These are phyloP conservation scores for Acanthamoeba sp. DNA, from an alignment of 208 protist species.

Conservation along the genomic window DNA sequence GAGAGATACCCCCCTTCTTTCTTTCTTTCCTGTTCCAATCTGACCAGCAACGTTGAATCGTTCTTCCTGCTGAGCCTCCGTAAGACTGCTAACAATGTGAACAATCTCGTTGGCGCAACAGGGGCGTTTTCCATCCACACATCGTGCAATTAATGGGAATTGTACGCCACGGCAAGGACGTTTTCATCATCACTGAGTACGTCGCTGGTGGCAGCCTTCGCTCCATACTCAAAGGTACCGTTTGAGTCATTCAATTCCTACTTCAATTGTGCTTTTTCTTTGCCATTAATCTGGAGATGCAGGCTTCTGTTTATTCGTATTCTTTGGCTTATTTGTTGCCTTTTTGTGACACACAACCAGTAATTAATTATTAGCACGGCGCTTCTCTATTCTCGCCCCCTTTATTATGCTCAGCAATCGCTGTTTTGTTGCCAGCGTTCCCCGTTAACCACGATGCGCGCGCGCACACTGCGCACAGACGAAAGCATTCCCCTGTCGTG, in stretches of 20 bases:
- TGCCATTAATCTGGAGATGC: too few species aligned
- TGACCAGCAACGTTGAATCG: too few species aligned
- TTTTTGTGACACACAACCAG: too few species aligned
- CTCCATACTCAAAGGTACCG: slow-evolving; percentile 32
- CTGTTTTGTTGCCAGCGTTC: not conserved
- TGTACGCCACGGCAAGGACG: not conserved
- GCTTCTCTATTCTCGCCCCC: too few species aligned
- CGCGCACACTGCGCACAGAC: too few species aligned
- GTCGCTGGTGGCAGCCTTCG: slow-evolving; percentile 54
- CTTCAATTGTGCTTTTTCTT: too few species aligned
- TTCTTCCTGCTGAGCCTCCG: not conserved
- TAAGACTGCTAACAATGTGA: not conserved
- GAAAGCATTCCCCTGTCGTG: slow-evolving; percentile 26
- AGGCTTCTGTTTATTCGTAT: too few species aligned
- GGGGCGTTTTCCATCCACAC: slow-evolving; percentile 67
- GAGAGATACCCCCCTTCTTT: too few species aligned
- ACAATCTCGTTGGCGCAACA: not conserved
- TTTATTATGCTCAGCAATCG: not conserved
- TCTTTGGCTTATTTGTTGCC: too few species aligned
- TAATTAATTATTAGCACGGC: too few species aligned
- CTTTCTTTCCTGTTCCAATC: too few species aligned
- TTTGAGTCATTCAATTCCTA: too few species aligned
- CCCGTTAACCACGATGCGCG: not conserved
- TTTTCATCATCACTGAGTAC: slow-evolving; percentile 66
- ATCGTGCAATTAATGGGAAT: slow-evolving; percentile 72